Percentiles rank a stretch among this genome's conserved stretches.
Evolutionary conservation across 1,284 basidiomycete species (phyloP).

Genomic region (Papiliotrema terrestris): DNA sequence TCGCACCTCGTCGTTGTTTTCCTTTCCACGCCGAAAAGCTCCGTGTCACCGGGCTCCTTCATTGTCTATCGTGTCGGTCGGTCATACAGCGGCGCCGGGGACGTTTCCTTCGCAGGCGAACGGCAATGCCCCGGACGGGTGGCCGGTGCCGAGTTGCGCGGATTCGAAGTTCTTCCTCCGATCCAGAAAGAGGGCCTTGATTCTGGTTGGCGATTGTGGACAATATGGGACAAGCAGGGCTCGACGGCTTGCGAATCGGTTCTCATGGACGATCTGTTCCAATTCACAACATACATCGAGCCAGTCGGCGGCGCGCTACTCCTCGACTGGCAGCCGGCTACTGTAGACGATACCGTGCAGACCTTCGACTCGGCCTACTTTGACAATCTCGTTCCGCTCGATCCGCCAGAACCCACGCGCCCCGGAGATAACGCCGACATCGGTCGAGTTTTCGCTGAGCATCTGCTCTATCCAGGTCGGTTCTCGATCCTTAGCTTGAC

Average conservation of each 20-base stretch:
- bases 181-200: conserved; percentile 21
- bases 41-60: conserved; percentile 41
- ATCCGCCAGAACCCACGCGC: conserved; percentile 54
- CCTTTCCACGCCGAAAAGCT: conserved; percentile 33
- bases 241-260: conserved; percentile 23
- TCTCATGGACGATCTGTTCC: conserved; percentile 35
- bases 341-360: conserved; percentile 52
- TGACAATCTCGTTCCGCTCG: conserved; percentile 70
- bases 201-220: conserved; percentile 48
- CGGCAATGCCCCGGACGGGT: conserved; percentile 27
- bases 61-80: conserved; percentile 42
- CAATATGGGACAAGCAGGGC: conserved; percentile 47
- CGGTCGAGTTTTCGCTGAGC: conserved; percentile 71
- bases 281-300: conserved; percentile 34
- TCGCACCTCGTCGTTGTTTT: conserved; percentile 46
- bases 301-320: conserved; percentile 19
- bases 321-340: conserved; percentile 34
- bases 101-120: conserved; percentile 39
- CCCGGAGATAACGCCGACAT: conserved; percentile 41
- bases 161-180: conserved; percentile 45
- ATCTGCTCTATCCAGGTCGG: conserved; percentile 77
- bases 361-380: conserved; percentile 78
- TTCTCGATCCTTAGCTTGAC: conserved; percentile 78
- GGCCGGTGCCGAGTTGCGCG: conserved; percentile 38
- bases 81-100: conserved; percentile 20